Evolutionary conservation across 371 early-diverging fungal species (phyloP).

Genomic region (Zopfochytrium polystomum): DNA sequence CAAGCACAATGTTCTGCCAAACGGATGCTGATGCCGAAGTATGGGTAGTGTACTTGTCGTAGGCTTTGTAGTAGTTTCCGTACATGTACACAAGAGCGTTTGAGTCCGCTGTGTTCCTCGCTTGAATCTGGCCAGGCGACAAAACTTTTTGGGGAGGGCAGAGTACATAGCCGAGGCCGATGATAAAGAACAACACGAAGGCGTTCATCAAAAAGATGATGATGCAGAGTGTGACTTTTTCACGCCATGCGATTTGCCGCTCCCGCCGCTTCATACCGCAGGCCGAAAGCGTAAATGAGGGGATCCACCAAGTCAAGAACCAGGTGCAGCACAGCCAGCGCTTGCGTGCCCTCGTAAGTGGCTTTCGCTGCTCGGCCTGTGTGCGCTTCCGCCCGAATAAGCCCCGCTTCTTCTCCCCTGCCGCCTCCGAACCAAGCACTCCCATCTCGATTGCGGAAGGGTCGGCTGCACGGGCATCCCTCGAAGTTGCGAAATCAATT

Average conservation of each 20-base stretch:
- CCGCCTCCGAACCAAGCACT: no score
- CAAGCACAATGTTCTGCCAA: slow-evolving; percentile 37
- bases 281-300: slow-evolving; percentile 56
- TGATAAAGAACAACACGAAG: slow-evolving; percentile 84
- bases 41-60: slow-evolving; percentile 19
- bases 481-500: no score
- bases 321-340: slow-evolving; percentile 81
- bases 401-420: no score
- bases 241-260: slow-evolving; percentile 92
- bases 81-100: slow-evolving; percentile 42
- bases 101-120: slow-evolving; percentile 16
- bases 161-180: slow-evolving; percentile 80
- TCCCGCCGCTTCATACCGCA: slow-evolving; percentile 81
- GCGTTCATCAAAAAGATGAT: slow-evolving; percentile 76
- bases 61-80: slow-evolving; percentile 40
- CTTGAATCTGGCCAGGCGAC: slow-evolving; percentile 46
- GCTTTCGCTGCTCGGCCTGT: slow-evolving; percentile 26
- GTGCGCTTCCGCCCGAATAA: slow-evolving; percentile 12
- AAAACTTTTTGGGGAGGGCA: slow-evolving; percentile 81
- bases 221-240: no score
- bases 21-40: slow-evolving; percentile 7
- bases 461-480: no score
- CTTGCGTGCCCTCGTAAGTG: slow-evolving; percentile 31
- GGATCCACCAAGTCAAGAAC: slow-evolving; percentile 87
- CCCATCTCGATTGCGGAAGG: no score